These are phyloP conservation scores for Clitopilus hobsonii DNA, from an alignment of 768 basidiomycete genomes.

Conservation along the genomic window DNA sequence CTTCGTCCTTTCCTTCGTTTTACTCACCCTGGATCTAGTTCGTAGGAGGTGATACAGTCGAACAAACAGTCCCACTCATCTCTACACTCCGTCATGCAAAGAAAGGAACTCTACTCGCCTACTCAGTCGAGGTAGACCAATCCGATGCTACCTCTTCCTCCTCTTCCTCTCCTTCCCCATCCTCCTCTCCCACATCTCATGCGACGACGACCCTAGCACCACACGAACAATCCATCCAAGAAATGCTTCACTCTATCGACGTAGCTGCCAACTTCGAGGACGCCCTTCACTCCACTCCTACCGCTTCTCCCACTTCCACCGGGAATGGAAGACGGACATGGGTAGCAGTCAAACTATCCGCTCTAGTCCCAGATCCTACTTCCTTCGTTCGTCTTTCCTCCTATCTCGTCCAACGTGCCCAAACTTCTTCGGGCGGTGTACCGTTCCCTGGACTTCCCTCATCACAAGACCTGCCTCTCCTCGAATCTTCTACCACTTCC, in stretches of 20 bases:
- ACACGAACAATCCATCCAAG: constrained; percentile 64
- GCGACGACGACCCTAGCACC: constrained; percentile 23
- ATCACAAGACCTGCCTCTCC: constrained; percentile 51
- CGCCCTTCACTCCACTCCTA: too few relatives aligned
- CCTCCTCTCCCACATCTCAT: constrained; percentile 4
- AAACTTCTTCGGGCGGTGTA: constrained; percentile 34
- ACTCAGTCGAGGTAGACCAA: constrained; percentile 83
- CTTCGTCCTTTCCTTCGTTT: background rate
- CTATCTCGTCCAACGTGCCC: constrained; percentile 26
- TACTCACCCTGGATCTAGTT: constrained; percentile 44
- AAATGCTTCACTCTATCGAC: constrained; percentile 74
- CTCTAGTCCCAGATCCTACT: constrained; percentile 59
- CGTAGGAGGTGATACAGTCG: constrained; percentile 82
- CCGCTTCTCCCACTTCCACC: too few relatives aligned
- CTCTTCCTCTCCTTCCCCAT: constrained; percentile 6
- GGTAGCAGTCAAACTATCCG: constrained; percentile 80
- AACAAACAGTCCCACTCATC: constrained; percentile 62
- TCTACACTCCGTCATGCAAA: constrained; percentile 56
- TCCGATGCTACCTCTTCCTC: constrained; percentile 35
- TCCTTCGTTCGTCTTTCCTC: constrained; percentile 57
- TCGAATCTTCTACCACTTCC: constrained; percentile 20
- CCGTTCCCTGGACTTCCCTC: constrained; percentile 70
- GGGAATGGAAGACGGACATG: constrained; percentile 66
- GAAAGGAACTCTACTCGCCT: constrained; percentile 74
- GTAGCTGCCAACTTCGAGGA: constrained; percentile 82